Evolutionary conservation across 352 stramenopile species (phyloP), one percentile per base, ranked within the genome.

Genomic region (Globisporangium recalcitrans): DNA sequence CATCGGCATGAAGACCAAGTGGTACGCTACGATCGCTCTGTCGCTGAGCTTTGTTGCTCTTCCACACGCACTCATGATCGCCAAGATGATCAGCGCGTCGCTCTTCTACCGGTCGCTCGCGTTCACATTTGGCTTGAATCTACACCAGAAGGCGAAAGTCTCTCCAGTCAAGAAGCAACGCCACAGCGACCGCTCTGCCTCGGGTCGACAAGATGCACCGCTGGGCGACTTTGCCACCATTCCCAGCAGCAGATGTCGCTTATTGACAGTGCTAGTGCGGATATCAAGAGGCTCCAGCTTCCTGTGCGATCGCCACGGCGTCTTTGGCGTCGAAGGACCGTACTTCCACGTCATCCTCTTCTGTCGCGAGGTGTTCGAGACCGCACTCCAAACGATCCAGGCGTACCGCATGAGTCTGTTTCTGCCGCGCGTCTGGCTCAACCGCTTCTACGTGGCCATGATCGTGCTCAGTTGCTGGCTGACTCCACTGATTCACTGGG

Each of bases 391-490:
- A 42, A 65, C 62, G 1, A 49, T 60, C n/a, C 65, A 78, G 53
- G 71, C 71, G 44, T 74, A 71, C 53, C 27, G 22, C 2, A 70
- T 75, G 62, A 63, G 62, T 42, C 32, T 16, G 5, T 62, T 53
- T 19, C 47, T 72, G 11, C 52, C 64, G 16, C 60, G 56, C 4
- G 21, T 34, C 6, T 11, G 14, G n/a, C 52, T 66, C 31, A 74
- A 69, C 36, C 56, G 57, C 0, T 54, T 60, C 22, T 69, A 62
- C 29, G 52, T 65, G 6, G 13, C 22, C 8, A 31, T 62, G 3
- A 44, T 71, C 19, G 58, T 69, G 26, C 4, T 52, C 34, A 71
- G 72, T 42, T 74, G 70, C 65, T 74, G 68, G 68, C 11, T 56
- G 9, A 64, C 53, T 3, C 48, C 57, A 46, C 13, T 69, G 4